A percentile compares a stretch with the other conserved stretches of the same genome.
Evolutionary conservation across 768 basidiomycete species (phyloP).

Genomic region (Hygrophorus russula): DNA sequence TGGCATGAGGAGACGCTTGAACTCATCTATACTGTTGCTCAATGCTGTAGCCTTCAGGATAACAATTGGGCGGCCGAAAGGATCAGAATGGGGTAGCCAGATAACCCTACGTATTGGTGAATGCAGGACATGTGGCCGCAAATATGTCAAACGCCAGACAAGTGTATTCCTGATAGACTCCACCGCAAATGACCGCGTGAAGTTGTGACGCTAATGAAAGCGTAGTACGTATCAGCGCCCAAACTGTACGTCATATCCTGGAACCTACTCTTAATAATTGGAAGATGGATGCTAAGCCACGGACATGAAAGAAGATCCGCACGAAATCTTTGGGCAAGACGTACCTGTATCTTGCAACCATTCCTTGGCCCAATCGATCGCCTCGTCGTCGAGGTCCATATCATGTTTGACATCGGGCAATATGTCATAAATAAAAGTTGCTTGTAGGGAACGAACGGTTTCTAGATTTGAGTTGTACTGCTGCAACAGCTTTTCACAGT

Average conservation of each 20-base stretch:
- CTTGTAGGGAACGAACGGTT: constrained; percentile 35
- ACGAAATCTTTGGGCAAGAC: constrained; percentile 13
- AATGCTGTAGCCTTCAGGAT: constrained; percentile 37
- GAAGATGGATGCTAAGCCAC: constrained; percentile 27
- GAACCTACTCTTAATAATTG: constrained; percentile 49
- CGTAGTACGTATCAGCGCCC: too few species aligned
- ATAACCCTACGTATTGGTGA: constrained; percentile 27
- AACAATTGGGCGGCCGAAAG: constrained; percentile 55
- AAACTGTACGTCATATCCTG: too few species aligned
- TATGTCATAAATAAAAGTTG: constrained; percentile 41
- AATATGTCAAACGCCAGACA: constrained; percentile 42
- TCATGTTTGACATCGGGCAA: constrained; percentile 52
- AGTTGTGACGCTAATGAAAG: constrained; percentile 48
- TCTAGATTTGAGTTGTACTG: constrained; percentile 41
- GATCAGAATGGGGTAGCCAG: constrained; percentile 51
- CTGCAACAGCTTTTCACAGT: constrained; percentile 34
- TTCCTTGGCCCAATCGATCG: constrained; percentile 39
- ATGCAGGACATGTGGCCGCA: constrained; percentile 21
- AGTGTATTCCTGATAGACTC: constrained; percentile 45
- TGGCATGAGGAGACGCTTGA: constrained; percentile 32
- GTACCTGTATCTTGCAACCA: constrained; percentile 62
- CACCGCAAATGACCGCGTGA: constrained; percentile 49
- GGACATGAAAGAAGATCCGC: background rate
- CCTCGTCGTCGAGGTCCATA: constrained; percentile 35
- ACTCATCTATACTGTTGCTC: constrained; percentile 22